Base-by-base conservation (phyloP, 1,284 basidiomycete genomes). In the Mrakiaceae sp. region DNA sequence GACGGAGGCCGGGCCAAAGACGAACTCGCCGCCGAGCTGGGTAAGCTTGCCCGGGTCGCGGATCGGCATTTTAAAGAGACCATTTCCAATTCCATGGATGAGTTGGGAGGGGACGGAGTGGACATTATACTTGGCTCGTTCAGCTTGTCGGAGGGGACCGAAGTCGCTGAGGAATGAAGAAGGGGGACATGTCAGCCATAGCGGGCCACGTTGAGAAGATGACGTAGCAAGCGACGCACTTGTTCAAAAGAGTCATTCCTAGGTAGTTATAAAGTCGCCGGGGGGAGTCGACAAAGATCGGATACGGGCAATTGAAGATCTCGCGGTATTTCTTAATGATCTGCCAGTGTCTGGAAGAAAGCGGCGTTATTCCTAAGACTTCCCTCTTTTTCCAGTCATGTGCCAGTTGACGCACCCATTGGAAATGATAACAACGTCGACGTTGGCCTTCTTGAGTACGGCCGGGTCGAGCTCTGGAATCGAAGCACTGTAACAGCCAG, bases 21-120 rank as follows among this genome's bases (percentile, higher is more conserved):
- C 69, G 64, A 76, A 76, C 66, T 77, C 76, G 44, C 76, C 76
- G 40, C 58, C 76, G 2, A 77, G 71, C 62, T 77, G 76, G 3
- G 69, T 69, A 10, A 73, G 64, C 27, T 71, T 71, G 4, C 76
- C 76, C 0, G 74, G 74, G 64, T 72, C 68, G 14, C 70, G 69
- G 0, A 75, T 53, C 0, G 73, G 73, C 68, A 77, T 68, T 46
- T 70, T 66, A 64, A 73, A 68, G 43, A 75, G 67, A 0, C 70
- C 74, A 53, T 74, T 75, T 12, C 68, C 69, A 47, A 74, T 58
- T 42, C 74, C 74, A 6, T 67, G 64, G 2, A 73, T 56, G 14
- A 75, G 59, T 58, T 76, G 75, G 1, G 57, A 58, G 2, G 72
- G 72, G 2, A 74, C 71, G 7, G 66, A 43, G 4, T 69, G 66